Percentiles rank a stretch among this genome's conserved stretches.
phyloP scores from a whole-genome alignment of 2,329 filamentous ascomycete genomes.

The Aspergillus awamori region DNA sequence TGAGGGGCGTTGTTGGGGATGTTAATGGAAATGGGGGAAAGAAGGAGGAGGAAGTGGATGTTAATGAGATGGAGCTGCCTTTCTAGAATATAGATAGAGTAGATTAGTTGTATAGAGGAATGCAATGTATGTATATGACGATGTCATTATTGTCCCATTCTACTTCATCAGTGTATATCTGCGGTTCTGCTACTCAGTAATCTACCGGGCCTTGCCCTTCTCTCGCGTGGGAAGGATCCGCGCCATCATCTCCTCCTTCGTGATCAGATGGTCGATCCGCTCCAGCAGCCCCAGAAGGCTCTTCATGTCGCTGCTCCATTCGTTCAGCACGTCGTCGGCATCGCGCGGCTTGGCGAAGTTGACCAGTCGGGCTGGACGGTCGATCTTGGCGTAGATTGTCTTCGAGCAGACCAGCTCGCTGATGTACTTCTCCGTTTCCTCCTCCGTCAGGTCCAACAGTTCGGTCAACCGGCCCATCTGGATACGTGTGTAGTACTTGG shows the following conservation, averaged over 20 bases:
- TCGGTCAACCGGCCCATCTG: conserved; percentile 87
- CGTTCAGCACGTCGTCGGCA: conserved; percentile 93
- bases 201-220: conserved; percentile 42
- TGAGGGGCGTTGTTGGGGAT: conserved; percentile 57
- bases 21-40: conserved; percentile 29
- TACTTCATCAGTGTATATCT: conserved; percentile 27
- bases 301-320: conserved; percentile 99
- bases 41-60: conserved; percentile 57
- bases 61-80: conserved; percentile 70
- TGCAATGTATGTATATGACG: neutral
- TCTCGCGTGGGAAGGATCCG: conserved; percentile 72
- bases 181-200: conserved; percentile 7
- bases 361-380: conserved; percentile 87
- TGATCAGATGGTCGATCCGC: conserved; percentile 95
- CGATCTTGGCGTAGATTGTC: conserved; percentile 97
- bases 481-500: conserved; percentile 98
- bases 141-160: conserved; percentile 30
- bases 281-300: conserved; percentile 81
- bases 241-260: conserved; percentile 99
- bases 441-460: conserved; percentile 86
- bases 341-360: conserved; percentile 94
- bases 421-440: conserved; percentile 99
- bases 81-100: conserved; percentile 46
- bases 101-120: conserved; percentile 4
- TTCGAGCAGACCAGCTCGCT: conserved; percentile 95